Base-by-base conservation (phyloP, 2,329 filamentous ascomycete species). In the Penicillium brevicompactum region DNA sequence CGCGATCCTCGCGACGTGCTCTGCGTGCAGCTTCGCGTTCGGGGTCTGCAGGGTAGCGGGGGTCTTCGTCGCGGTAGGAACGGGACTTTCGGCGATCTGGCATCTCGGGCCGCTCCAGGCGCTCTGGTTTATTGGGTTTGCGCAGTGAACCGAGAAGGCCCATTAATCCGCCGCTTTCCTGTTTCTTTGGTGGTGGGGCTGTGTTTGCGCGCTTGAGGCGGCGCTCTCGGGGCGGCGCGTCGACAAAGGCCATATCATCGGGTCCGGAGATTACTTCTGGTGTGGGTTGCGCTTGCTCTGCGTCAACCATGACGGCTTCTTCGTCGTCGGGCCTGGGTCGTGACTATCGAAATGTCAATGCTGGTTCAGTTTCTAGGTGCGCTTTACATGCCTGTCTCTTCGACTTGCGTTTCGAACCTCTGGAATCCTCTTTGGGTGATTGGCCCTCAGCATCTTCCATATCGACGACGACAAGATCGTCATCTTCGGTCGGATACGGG, bases 401-500 rank as follows among this genome's bases (percentile, higher is more conserved):
- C 2, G 74, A 72, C 51, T 68, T 73, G 50, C 67, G 65, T 44
- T 66, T 73, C 14, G 70, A 72, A 49, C 68, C 67, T 55, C 68
- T 72, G 11, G 70, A 67, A 18, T 65, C 66, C n/a, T 69, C 64
- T 34, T 69, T 73, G 0, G 68, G 62, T 22, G 69, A 67, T 27
- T 68, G 59, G 8, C 63, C 64, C 5, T 69, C 72, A 30, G 65
- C 69, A 49, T 76, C 73, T 30, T 81, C 80, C 24, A 71, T 72
- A 60, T 87, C 81, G 40, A 83, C 78, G 78, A 87, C 82, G 47
- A 84, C 78, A 53, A 84, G 76, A 64, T 87, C 85, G 46, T 88
- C 84, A 60, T 89, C 86, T 55, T 85, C 82, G 53, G 87, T 78
- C 24, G 84, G 78, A 75, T 88, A 87, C 57, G 87, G 83, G 69